Base-by-base conservation (phyloP, 2,329 filamentous ascomycete genomes). In the Dactylella cylindrospora region DNA sequence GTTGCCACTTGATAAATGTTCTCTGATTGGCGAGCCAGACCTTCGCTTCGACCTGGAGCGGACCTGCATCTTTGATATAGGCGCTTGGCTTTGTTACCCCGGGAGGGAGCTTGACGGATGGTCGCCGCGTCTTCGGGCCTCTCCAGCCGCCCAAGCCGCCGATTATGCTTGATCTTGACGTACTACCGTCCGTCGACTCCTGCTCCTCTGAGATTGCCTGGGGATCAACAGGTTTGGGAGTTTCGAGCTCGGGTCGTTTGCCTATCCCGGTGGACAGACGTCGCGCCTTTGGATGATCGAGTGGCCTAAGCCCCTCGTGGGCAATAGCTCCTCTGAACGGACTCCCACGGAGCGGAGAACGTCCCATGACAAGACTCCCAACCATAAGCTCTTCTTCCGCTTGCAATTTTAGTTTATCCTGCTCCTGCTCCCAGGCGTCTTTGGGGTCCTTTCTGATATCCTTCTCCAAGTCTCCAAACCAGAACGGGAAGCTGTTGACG, bases 21-120 rank as follows among this genome's bases (percentile, higher is more conserved):
- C 93, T 85, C 75, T 98, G 91, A 74, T 98, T 98, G 50, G 93
- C 93, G 54, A 98, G 84, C 91, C 93, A 98, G 23, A 98, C 91
- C 75, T 98, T 98, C 64, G 89, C 90, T 76, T 98, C 93, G 54
- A 98, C 89, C 71, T 90, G 86, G 66, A 97, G 80, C 28, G 90
- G 87, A 2, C 93, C 91, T 26, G 86, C 81, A 74, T 98, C 94
- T 77, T 98, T 98, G 78, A 98, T 88, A 84, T 91, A 94, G 66
- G 83, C 79, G 6, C 80, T 82, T 1, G 93, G 93, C 70, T 94
- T 84, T 17, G 81, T 81, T n/a, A 98, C 88, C 25, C 93, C 93
- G 20, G 90, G 86, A 0, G 93, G 93, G 2, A 97, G 78, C 28
- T 55, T 50, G 8, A 64, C 59, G 2, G 59, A 64, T 12, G 49